Evolutionary conservation across 202 grass and related monocot species (phyloP), one percentile per base, ranked within the genome.

Genomic region (Schoenoplectus tabernaemontani): DNA sequence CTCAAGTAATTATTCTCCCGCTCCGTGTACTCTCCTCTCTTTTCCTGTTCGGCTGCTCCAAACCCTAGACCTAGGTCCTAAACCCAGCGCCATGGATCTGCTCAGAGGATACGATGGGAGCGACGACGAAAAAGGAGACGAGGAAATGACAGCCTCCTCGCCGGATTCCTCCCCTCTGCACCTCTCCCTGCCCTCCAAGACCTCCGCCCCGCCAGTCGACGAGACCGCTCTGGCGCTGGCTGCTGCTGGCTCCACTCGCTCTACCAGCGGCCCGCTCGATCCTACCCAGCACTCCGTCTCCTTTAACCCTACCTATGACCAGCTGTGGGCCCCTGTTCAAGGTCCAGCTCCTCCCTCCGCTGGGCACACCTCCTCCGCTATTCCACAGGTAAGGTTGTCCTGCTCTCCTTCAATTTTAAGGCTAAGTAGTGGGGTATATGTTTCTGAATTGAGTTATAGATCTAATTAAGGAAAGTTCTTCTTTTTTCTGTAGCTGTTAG

Each of bases 301-400:
- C 63, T 95, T 99, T 83, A 99, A 99, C 86, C 96, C 96, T 57
- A 99, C 96, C 32, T 91, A 89, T 36, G 91, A 95, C 64, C 96
- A 99, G 86, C 91, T 99, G 44, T 99, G 91, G 91, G 87, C 91
- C 0, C 96, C 96, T 37, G 87, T 95, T 53, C 77, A 89, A 20
- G 91, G 92, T 2, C 91, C 96, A 20, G 86, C 93, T 43, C 91
- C 91, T 41, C 96, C 96, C 26, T 91, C 90, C 46, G 84, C 88
- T n/a, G 87, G 90, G 32, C 88, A 92, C 74, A 89, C 85, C 22
- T 84, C 89, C 81, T 81, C 87, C 56, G 75, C 86, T 30, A 80
- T 80, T 19, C 78, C 59, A 3, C 53, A 24, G 57, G 76, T 79
- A 61, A 7, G 9, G 4, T 36, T 61, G 30, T 60, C 5, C 3